These are phyloP conservation scores for Sanghuangporus weigelae DNA, from an alignment of 1,284 basidiomycete species.

Conservation along the genomic window DNA sequence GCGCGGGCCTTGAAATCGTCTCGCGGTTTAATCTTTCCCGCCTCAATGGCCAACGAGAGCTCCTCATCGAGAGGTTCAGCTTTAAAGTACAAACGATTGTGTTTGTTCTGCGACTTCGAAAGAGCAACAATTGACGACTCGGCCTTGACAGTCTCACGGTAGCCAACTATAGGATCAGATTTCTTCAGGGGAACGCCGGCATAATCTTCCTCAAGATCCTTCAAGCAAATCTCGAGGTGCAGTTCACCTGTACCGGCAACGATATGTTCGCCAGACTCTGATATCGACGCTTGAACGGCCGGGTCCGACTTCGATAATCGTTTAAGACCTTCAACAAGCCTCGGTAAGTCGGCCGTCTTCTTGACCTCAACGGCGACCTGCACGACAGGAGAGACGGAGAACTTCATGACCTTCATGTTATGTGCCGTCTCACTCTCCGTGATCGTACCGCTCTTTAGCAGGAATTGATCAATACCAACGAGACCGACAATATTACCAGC, in stretches of 20 bases:
- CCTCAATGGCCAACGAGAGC: conserved; percentile 90
- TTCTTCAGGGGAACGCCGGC: conserved; percentile 99
- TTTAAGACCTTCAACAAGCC: conserved; percentile 99
- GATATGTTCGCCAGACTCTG: conserved; percentile 95
- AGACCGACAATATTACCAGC: conserved; percentile 99
- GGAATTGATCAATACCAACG: conserved; percentile 99
- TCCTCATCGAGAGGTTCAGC: conserved; percentile 93
- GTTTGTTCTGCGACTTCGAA: conserved; percentile 99
- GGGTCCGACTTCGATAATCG: conserved; percentile 99
- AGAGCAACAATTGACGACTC: conserved; percentile 96
- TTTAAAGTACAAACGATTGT: conserved; percentile 97
- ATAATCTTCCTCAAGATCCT: conserved; percentile 99
- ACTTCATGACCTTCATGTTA: conserved; percentile 99
- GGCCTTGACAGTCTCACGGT: conserved; percentile 96
- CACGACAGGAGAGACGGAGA: conserved; percentile 99
- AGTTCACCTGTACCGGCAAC: conserved; percentile 99
- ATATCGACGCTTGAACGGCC: conserved; percentile 96
- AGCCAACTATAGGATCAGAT: conserved; percentile 97
- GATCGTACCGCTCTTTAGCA: conserved; percentile 98
- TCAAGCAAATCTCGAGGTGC: conserved; percentile 99
- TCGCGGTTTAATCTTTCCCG: conserved; percentile 81
- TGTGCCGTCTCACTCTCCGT: conserved; percentile 98
- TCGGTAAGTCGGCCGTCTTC: conserved; percentile 98
- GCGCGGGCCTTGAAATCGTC: conserved; percentile 99
- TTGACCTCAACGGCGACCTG: conserved; percentile 99